Evolutionary conservation across 1,139 yeast species (phyloP).

Genomic region (Lodderomyces pseudojiufengensis): DNA sequence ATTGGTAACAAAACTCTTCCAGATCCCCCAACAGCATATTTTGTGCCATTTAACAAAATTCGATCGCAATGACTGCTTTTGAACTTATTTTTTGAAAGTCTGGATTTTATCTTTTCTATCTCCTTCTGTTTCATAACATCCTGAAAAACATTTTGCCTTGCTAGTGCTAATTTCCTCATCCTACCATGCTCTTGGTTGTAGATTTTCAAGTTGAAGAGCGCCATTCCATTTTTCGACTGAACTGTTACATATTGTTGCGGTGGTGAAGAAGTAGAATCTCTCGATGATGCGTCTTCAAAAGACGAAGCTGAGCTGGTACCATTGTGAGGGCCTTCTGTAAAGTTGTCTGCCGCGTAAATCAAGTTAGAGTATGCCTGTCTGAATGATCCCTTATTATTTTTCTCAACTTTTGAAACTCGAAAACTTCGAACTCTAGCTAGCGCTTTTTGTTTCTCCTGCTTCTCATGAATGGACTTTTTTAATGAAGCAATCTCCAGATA

Average conservation of each 20-base stretch:
- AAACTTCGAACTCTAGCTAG: too few relatives aligned
- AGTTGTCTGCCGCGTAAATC: too few relatives aligned
- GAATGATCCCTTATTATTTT: too few relatives aligned
- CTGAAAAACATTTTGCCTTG: slow-evolving; percentile 17
- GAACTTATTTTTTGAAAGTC: slow-evolving; percentile 22
- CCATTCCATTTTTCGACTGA: slow-evolving; percentile 32
- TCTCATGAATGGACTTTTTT: slow-evolving; percentile 26
- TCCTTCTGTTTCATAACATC: slow-evolving; percentile 15
- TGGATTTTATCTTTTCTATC: slow-evolving; percentile 12
- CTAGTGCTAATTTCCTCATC: slow-evolving; percentile 3
- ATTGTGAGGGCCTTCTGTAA: too few relatives aligned
- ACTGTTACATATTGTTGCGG: slow-evolving; percentile 10
- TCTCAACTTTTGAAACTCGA: too few relatives aligned
- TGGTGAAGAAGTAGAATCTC: neutral
- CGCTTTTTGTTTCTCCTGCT: too few relatives aligned
- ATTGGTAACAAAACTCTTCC: slow-evolving; percentile 32
- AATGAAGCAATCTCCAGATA: slow-evolving; percentile 34
- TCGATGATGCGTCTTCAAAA: too few relatives aligned
- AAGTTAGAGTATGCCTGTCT: neutral
- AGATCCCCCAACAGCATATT: slow-evolving; percentile 30
- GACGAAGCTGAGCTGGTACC: too few relatives aligned
- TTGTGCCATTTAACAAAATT: slow-evolving; percentile 27
- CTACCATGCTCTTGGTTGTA: slow-evolving; percentile 30
- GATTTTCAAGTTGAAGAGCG: slow-evolving; percentile 31
- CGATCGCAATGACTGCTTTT: slow-evolving; percentile 38